Conservation (phyloP, 306 rosid species). For the Lotus japonicus region DNA sequence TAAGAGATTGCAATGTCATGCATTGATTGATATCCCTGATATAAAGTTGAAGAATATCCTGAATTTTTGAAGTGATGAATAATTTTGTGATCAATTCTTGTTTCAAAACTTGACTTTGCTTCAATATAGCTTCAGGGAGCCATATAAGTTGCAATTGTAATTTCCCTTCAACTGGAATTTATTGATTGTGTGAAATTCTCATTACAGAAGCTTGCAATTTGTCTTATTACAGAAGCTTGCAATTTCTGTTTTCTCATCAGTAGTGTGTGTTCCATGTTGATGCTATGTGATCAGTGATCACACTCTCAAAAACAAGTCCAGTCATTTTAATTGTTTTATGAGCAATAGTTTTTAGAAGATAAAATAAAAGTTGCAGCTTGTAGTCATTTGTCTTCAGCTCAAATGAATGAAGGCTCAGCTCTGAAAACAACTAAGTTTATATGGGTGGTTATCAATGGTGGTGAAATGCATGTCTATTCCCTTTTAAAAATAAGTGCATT, state of each 20-base stretch:
- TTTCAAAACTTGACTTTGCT: too few relatives aligned
- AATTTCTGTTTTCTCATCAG: too few relatives aligned
- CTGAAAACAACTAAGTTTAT: not conserved
- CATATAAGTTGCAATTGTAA: too few relatives aligned
- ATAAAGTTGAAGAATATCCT: not conserved
- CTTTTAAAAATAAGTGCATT: not conserved
- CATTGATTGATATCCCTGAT: not conserved
- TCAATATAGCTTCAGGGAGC: too few relatives aligned
- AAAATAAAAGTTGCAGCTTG: not conserved
- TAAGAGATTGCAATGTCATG: not conserved
- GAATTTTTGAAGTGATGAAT: not conserved
- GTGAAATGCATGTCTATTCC: not conserved
- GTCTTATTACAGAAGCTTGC: not conserved
- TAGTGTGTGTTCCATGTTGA: too few relatives aligned
- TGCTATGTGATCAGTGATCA: not conserved
- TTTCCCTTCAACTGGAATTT: not conserved
- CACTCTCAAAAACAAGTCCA: constrained; percentile 5
- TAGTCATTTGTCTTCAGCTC: not conserved
- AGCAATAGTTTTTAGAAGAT: not conserved
- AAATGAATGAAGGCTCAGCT: not conserved
- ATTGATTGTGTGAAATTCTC: not conserved
- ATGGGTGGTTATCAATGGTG: not conserved
- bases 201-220: not conserved
- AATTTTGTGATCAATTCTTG: not conserved
- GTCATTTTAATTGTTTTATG: not conserved